Evolutionary conservation across 2,329 filamentous ascomycete species (phyloP).

Genomic region (Thielaviopsis ethacetica): DNA sequence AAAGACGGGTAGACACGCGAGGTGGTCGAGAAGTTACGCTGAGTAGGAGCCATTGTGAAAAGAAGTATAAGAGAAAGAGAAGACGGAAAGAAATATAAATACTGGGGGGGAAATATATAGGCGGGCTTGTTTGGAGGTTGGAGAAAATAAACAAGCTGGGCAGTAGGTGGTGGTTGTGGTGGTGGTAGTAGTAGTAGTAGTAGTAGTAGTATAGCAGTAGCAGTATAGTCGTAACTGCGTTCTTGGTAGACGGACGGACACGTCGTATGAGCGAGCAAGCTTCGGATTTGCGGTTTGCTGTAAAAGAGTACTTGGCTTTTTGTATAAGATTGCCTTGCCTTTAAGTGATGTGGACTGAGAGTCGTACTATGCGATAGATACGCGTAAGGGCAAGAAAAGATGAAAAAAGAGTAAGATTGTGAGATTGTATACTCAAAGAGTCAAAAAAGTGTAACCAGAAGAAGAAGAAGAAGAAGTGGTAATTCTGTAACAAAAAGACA

Average conservation of each 20-base stretch:
- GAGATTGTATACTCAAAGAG: background rate
- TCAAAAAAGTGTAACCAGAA: too few relatives aligned
- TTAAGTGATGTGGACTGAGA: background rate
- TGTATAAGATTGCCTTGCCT: background rate
- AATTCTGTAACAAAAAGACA: background rate
- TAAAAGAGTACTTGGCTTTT: too few relatives aligned
- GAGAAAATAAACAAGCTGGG: background rate
- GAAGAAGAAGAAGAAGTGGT: too few relatives aligned
- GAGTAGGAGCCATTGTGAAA: slow-evolving; percentile 11
- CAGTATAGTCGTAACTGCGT: background rate
- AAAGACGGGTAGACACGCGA: slow-evolving; percentile 18
- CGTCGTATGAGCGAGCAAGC: background rate
- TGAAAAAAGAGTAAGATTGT: background rate
- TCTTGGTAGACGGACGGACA: background rate
- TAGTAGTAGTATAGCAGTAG: too few relatives aligned
- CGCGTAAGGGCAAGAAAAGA: background rate
- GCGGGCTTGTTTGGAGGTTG: background rate
- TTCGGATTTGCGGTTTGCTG: too few relatives aligned
- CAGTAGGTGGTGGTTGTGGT: background rate
- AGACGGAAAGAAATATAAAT: background rate
- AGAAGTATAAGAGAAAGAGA: background rate
- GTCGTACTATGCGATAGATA: background rate
- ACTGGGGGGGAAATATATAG: background rate
- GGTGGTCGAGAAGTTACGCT: slow-evolving; percentile 16
- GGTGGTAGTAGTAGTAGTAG: too few relatives aligned